A percentile compares a stretch with the other conserved stretches of the same genome.
Evolutionary conservation across 148 eudicot genomes (phyloP).

Genomic region (Amaranthus hypochondriacus): DNA sequence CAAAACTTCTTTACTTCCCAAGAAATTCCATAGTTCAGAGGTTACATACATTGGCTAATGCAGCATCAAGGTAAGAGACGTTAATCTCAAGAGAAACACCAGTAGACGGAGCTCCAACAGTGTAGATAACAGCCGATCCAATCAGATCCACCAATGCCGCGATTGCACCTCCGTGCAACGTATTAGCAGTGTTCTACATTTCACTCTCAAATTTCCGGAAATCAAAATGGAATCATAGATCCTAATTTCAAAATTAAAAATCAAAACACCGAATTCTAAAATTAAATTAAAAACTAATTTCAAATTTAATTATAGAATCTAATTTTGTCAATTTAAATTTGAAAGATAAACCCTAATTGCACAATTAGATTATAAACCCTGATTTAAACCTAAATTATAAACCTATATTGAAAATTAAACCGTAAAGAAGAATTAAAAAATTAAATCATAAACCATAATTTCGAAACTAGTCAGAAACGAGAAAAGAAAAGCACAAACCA

Average conservation of each 20-base stretch:
- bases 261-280: too few relatives aligned
- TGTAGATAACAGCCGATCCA: slow-evolving; percentile 60
- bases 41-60: slow-evolving; percentile 43
- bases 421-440: neutral
- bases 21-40: neutral
- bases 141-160: slow-evolving; percentile 72
- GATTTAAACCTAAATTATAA: too few relatives aligned
- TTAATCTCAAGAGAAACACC: slow-evolving; percentile 88
- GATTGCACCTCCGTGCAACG: slow-evolving; percentile 75
- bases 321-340: too few relatives aligned
- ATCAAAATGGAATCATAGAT: slow-evolving; percentile 6
- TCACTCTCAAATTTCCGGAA: neutral
- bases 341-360: too few relatives aligned
- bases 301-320: too few relatives aligned
- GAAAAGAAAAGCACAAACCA: slow-evolving; percentile 34
- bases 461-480: neutral
- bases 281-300: too few relatives aligned
- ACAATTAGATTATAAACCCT: too few relatives aligned
- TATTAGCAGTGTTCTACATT: slow-evolving; percentile 58
- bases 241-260: slow-evolving; percentile 11
- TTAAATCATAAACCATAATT: slow-evolving; percentile 14
- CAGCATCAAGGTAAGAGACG: slow-evolving; percentile 75
- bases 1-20: neutral
- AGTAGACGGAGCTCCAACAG: slow-evolving; percentile 37
- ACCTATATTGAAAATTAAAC: too few relatives aligned